phyloP scores from a whole-genome alignment of 768 basidiomycete genomes.

The Sporobolomyces pararoseus region DNA sequence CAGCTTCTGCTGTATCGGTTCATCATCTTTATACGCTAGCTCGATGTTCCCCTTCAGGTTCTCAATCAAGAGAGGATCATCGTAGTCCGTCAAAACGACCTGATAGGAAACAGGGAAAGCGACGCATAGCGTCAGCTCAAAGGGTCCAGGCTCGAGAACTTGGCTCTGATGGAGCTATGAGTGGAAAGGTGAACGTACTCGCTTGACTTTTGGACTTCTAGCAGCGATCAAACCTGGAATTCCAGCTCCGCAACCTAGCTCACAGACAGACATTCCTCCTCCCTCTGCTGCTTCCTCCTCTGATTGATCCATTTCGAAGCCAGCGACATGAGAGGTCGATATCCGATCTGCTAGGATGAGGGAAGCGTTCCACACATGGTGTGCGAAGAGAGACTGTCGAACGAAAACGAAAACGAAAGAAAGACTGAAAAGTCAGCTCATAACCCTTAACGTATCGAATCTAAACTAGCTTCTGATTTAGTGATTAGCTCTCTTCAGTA shows the following conservation, averaged over 20 bases:
- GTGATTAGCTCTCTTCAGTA: no score
- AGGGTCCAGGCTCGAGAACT: not conserved
- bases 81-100: constrained; percentile 25
- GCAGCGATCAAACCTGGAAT: constrained; percentile 15
- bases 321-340: not conserved
- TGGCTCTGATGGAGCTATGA: not conserved
- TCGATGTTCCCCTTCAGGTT: constrained; percentile 10
- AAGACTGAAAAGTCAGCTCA: not conserved
- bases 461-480: constrained; percentile 1
- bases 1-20: not conserved
- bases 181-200: not conserved
- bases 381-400: constrained; percentile 7
- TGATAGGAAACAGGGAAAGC: not conserved
- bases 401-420: not conserved
- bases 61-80: constrained; percentile 18
- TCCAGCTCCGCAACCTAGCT: constrained; percentile 6
- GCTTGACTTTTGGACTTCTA: constrained; percentile 2
- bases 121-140: not conserved
- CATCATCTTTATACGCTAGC: constrained; percentile 1
- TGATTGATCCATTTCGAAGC: constrained; percentile 1
- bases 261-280: constrained; percentile 2
- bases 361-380: constrained; percentile 19
- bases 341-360: constrained; percentile 18
- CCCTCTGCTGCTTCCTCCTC: not conserved
- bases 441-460: no score